Evolutionary conservation across 495 filamentous ascomycete species (phyloP), one percentile per base, ranked within the genome.

Genomic region (Aspergillus biplanus): DNA sequence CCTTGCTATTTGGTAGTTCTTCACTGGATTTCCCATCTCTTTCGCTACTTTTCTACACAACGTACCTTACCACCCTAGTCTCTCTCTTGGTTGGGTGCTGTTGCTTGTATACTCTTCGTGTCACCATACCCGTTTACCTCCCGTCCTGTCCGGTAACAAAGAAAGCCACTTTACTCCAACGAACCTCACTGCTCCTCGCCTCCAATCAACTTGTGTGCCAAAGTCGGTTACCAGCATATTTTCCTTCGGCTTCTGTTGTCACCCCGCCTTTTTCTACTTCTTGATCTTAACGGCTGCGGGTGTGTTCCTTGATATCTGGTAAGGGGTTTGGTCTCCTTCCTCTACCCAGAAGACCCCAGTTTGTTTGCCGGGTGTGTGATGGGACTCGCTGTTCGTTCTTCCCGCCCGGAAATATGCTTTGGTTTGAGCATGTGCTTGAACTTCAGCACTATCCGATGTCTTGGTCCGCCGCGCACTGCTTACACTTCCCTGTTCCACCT

Each of bases 41-140:
- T 54, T 50, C 42, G 15, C 47, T 53, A 58, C 27, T 6, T 56
- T 32, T 62, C 47, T 42, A 16, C 33, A 60, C 39, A 34, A 33
- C 31, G 31, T 31, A 31, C 37, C 46, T 8, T 27, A 32, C 55
- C 55, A 13, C 39, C 21, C 55, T 31, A 32, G 16, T 31, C 21
- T 59, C 52, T 48, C 59, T 66, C 62, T 44, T 53, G 27, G 47
- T 16, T 33, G 44, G 31, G 11, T 6, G 13, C 33, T 56, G 37
- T 31, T 35, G 42, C 27, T 27, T 50, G 27, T 49, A 48, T 48
- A 52, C 35, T 48, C 35, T 33, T 62, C 48, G 66, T 68, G 66
- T 68, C 52, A 68, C 66, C 63, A 50, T 61, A 60, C 56, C 58
- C 47, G 46, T 58, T 65, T 58, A 57, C 58, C 49, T 27, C 16